These are phyloP conservation scores for Castanospermum australe DNA, from an alignment of 306 rosid genomes.

Conservation along the genomic window DNA sequence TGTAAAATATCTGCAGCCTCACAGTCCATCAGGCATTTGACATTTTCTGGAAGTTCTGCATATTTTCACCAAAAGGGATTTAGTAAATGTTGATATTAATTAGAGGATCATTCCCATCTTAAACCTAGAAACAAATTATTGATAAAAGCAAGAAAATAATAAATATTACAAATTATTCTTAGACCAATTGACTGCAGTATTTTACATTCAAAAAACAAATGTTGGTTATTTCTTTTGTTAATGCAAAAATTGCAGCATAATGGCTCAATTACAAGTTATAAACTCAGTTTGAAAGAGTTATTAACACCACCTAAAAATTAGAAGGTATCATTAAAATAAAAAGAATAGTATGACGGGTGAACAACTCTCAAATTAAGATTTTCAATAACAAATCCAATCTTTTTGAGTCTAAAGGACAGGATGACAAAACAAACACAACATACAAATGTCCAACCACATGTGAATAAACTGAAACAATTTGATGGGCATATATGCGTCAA, in stretches of 20 bases:
- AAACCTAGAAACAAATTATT: neutral
- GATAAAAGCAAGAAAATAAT: neutral
- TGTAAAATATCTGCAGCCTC: constrained; percentile 69
- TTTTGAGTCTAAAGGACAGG: too few relatives aligned
- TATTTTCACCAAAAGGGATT: constrained; percentile 12
- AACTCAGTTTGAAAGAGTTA: neutral
- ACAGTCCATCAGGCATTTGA: constrained; percentile 79
- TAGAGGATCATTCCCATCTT: neutral
- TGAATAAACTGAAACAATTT: too few relatives aligned
- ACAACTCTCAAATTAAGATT: too few relatives aligned
- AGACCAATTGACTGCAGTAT: neutral
- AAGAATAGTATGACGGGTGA: too few relatives aligned
- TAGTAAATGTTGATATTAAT: neutral
- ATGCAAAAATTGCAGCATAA: neutral
- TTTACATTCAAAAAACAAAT: too few relatives aligned
- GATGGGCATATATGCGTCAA: too few relatives aligned
- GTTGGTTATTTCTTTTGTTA: neutral
- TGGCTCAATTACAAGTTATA: neutral
- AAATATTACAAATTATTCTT: neutral
- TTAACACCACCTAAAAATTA: neutral
- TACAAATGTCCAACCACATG: too few relatives aligned
- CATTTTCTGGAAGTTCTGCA: constrained; percentile 77
- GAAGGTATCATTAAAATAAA: too few relatives aligned
- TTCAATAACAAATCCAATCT: too few relatives aligned
- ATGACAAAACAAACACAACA: too few relatives aligned